Evolutionary conservation across 2,329 filamentous ascomycete species (phyloP).

Genomic region (Paecilomyces fulvus): DNA sequence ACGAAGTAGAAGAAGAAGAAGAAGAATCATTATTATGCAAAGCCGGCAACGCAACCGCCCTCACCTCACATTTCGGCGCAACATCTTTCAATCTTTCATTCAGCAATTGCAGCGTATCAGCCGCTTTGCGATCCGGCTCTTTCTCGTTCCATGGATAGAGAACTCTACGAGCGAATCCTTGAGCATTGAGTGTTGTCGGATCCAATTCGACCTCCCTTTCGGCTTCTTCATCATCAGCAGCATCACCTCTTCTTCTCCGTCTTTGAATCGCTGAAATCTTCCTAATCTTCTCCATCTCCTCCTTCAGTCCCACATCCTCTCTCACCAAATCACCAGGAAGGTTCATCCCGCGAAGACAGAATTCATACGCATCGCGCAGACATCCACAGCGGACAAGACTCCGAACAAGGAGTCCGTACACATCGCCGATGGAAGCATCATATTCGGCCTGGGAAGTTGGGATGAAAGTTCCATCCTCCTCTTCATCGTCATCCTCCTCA

Average conservation of each 20-base stretch:
- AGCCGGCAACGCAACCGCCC: conserved; percentile 65
- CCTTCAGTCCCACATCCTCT: conserved; percentile 11
- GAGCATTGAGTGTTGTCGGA: conserved; percentile 22
- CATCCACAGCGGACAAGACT: conserved; percentile 31
- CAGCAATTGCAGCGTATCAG: conserved; percentile 53
- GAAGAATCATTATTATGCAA: conserved; percentile 39
- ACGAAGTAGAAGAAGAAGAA: conserved; percentile 7
- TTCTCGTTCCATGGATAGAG: conserved; percentile 56
- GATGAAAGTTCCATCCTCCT: conserved; percentile 30
- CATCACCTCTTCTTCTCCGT: background rate
- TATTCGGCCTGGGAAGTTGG: conserved; percentile 26
- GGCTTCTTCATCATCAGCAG: background rate
- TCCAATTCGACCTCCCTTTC: conserved; percentile 15
- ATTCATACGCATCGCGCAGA: conserved; percentile 33
- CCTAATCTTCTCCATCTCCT: conserved; percentile 22
- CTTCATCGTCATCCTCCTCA: conserved; percentile 25
- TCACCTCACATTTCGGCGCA: conserved; percentile 74
- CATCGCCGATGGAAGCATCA: conserved; percentile 24
- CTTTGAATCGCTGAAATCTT: conserved; percentile 5
- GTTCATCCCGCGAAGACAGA: conserved; percentile 23
- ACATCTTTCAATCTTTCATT: conserved; percentile 61
- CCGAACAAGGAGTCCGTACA: conserved; percentile 29
- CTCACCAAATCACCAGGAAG: conserved; percentile 10
- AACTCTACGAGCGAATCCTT: conserved; percentile 42
- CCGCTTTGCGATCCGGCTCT: conserved; percentile 50